These are phyloP conservation scores for Paspalum vaginatum DNA, from an alignment of 176 grass and related monocot genomes.

Conservation along the genomic window DNA sequence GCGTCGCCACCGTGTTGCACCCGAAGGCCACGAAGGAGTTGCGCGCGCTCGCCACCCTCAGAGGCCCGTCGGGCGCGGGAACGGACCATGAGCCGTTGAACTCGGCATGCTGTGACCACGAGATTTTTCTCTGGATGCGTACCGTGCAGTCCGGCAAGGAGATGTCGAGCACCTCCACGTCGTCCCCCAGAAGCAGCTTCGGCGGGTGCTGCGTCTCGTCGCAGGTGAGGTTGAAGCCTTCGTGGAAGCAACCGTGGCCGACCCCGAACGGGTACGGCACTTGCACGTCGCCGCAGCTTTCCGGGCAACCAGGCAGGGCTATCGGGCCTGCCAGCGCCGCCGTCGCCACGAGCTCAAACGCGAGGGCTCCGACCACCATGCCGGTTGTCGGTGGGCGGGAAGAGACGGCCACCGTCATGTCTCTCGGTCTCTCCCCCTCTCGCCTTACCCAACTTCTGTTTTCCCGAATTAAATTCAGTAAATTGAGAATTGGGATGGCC, in stretches of 20 bases:
- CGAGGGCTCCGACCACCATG: too few relatives aligned
- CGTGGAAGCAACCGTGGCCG: not conserved
- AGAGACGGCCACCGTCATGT: too few relatives aligned
- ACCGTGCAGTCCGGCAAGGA: constrained; percentile 31
- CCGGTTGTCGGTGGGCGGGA: too few relatives aligned
- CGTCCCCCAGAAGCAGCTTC: not conserved
- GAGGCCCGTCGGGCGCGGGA: not conserved
- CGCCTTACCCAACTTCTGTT: too few relatives aligned
- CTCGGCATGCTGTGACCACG: not conserved
- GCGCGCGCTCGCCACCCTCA: not conserved
- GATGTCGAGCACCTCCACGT: constrained; percentile 12
- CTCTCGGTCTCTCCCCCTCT: too few relatives aligned
- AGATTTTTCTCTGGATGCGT: not conserved
- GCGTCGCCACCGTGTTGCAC: not conserved
- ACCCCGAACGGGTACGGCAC: constrained; percentile 43
- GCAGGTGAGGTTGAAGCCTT: constrained; percentile 40
- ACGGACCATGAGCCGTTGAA: constrained; percentile 19
- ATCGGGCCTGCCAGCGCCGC: not conserved
- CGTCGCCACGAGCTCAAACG: too few relatives aligned
- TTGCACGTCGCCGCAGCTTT: not conserved
- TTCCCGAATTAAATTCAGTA: too few relatives aligned
- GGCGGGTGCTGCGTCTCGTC: not conserved
- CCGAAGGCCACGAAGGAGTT: constrained; percentile 28
- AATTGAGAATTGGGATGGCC: too few relatives aligned
- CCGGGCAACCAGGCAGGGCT: constrained; percentile 20